phyloP scores from a whole-genome alignment of 2,329 filamentous ascomycete genomes.

The Scedosporium minutisporum region DNA sequence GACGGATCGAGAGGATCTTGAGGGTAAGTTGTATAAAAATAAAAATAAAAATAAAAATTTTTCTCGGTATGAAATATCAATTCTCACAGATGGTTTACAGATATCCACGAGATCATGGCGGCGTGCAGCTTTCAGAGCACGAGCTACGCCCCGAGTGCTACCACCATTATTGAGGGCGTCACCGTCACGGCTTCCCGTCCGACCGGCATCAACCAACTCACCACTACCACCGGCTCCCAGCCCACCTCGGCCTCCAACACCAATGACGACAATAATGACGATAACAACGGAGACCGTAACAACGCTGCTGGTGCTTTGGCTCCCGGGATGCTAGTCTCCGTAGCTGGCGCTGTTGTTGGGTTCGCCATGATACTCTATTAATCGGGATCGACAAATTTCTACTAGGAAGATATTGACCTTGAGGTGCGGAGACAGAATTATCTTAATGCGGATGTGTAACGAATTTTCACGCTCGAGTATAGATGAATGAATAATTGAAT shows the following conservation, averaged over 20 bases:
- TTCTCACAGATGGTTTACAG: not conserved
- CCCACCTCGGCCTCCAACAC: not conserved
- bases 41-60: too few relatives aligned
- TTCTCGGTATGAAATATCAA: too few relatives aligned
- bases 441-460: not conserved
- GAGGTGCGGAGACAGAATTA: not conserved
- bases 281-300: conserved; percentile 3
- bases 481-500: not conserved
- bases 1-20: conserved; percentile 11
- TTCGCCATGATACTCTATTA: conserved; percentile 36
- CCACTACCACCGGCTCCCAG: conserved; percentile 9
- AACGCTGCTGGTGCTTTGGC: conserved; percentile 1
- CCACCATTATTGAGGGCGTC: conserved; percentile 10
- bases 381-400: not conserved
- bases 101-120: conserved; percentile 13
- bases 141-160: conserved; percentile 3
- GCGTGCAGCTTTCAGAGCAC: conserved; percentile 13
- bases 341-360: not conserved
- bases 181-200: conserved; percentile 10
- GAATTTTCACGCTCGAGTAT: not conserved
- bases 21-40: too few relatives aligned
- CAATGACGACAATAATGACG: conserved; percentile 6
- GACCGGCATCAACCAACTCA: conserved; percentile 11
- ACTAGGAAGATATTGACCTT: not conserved
- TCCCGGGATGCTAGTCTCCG: not conserved